These are phyloP conservation scores for Aspergillus cavernicola DNA, from an alignment of 495 filamentous ascomycete genomes.

Conservation along the genomic window DNA sequence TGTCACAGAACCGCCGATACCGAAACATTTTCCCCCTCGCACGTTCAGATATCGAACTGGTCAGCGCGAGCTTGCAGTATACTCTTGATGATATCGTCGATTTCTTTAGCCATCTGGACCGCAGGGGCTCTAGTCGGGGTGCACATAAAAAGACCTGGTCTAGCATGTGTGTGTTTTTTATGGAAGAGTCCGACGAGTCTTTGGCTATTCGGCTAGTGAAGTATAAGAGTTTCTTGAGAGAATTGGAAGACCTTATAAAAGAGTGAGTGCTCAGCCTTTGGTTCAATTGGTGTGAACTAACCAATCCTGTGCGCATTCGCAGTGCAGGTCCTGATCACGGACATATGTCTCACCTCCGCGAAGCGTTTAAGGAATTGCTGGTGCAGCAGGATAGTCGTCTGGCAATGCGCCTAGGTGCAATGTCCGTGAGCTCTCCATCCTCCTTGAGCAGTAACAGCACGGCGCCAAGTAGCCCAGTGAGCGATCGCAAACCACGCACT, in stretches of 20 bases:
- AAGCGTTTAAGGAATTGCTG: conserved; percentile 33
- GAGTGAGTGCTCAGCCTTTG: conserved; percentile 36
- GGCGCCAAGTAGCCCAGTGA: conserved; percentile 28
- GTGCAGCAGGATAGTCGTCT: conserved; percentile 37
- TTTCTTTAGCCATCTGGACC: conserved; percentile 47
- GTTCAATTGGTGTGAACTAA: conserved; percentile 4
- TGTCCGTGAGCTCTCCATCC: conserved; percentile 31
- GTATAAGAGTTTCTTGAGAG: conserved; percentile 50
- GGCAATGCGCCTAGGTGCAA: conserved; percentile 31
- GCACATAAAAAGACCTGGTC: conserved; percentile 51
- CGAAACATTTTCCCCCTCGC: conserved; percentile 33
- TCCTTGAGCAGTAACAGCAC: conserved; percentile 28
- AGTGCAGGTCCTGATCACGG: conserved; percentile 30
- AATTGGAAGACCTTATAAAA: conserved; percentile 44
- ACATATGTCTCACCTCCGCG: conserved; percentile 32
- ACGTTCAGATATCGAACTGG: conserved; percentile 41
- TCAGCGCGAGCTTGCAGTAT: conserved; percentile 45
- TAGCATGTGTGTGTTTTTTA: conserved; percentile 46
- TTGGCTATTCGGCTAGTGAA: conserved; percentile 50
- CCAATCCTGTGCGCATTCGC: neutral
- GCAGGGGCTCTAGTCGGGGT: conserved; percentile 31
- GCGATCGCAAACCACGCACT: conserved; percentile 28
- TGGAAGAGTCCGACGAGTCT: conserved; percentile 45
- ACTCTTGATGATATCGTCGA: conserved; percentile 51
- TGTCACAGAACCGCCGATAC: conserved; percentile 30